phyloP scores from a whole-genome alignment of 2,329 filamentous ascomycete genomes.

The Cladosporium oxysporum region DNA sequence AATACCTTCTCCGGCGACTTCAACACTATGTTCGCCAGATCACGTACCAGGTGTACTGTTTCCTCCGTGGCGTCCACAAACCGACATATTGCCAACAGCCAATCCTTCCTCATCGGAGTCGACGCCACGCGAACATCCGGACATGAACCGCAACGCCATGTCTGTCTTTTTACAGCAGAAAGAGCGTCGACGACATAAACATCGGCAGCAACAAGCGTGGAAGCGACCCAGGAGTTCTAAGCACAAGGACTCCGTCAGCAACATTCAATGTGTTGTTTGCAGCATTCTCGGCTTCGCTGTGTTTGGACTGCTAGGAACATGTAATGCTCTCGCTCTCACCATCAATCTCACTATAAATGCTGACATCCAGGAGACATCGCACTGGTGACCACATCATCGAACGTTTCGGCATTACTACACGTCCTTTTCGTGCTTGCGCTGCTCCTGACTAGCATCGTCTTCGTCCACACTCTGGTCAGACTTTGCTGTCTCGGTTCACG shows the following conservation, averaged over 20 bases:
- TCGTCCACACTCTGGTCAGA: conserved; percentile 75
- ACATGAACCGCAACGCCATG: conserved; percentile 33
- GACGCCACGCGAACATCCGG: conserved; percentile 31
- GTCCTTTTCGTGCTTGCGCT: conserved; percentile 79
- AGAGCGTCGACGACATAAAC: conserved; percentile 11
- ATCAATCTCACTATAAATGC: neutral
- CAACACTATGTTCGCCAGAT: neutral
- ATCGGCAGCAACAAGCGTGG: conserved; percentile 27
- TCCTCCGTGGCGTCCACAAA: conserved; percentile 27
- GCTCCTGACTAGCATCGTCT: conserved; percentile 72
- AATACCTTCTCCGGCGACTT: conserved; percentile 17
- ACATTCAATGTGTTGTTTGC: conserved; percentile 24
- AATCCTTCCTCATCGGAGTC: conserved; percentile 29
- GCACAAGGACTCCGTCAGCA: neutral
- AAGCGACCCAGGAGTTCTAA: conserved; percentile 24
- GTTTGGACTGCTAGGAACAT: conserved; percentile 35
- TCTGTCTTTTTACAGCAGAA: conserved; percentile 33
- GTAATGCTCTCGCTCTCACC: conserved; percentile 25
- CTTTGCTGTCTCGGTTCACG: conserved; percentile 49
- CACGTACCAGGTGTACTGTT: conserved; percentile 24
- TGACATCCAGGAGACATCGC: conserved; percentile 63
- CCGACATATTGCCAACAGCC: conserved; percentile 21
- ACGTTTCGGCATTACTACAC: conserved; percentile 70
- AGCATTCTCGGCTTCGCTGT: conserved; percentile 32
- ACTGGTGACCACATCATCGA: conserved; percentile 66